phyloP scores from a whole-genome alignment of 2,329 filamentous ascomycete genomes.

The Akanthomyces uredinophilus region DNA sequence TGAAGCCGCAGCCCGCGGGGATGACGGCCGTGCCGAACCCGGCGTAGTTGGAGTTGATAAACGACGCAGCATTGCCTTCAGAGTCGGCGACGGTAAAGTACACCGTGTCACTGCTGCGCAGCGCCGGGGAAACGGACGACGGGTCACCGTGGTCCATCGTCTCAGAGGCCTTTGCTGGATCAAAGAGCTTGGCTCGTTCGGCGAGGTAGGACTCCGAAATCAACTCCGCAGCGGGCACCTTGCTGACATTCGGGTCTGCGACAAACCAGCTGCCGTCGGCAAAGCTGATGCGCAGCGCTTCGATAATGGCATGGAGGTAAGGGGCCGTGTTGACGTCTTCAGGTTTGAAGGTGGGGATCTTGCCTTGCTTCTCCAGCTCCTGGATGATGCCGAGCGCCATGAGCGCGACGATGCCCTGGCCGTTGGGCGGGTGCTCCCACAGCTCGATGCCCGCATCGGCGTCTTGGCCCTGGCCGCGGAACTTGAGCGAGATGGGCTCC shows the following conservation, averaged over 20 bases:
- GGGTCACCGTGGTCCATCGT: slow-evolving; percentile 60
- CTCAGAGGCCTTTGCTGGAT: slow-evolving; percentile 53
- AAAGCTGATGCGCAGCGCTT: slow-evolving; percentile 83
- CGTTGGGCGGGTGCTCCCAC: slow-evolving; percentile 96
- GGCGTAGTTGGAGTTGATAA: slow-evolving; percentile 93
- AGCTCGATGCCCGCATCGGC: slow-evolving; percentile 57
- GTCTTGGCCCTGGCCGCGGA: slow-evolving; percentile 55
- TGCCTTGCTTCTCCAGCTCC: slow-evolving; percentile 69
- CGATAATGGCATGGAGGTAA: slow-evolving; percentile 82
- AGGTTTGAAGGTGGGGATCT: slow-evolving; percentile 64
- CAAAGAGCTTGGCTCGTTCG: slow-evolving; percentile 57
- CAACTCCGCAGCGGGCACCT: slow-evolving; percentile 65
- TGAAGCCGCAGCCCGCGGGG: slow-evolving; percentile 82
- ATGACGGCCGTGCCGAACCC: slow-evolving; percentile 87
- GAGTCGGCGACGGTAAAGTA: slow-evolving; percentile 84
- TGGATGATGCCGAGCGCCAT: slow-evolving; percentile 93
- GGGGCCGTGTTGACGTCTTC: slow-evolving; percentile 75
- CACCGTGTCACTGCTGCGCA: slow-evolving; percentile 85
- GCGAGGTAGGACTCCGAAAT: slow-evolving; percentile 71
- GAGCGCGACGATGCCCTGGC: slow-evolving; percentile 89
- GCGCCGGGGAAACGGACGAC: slow-evolving; percentile 58
- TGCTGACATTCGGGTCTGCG: slow-evolving; percentile 68
- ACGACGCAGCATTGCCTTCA: slow-evolving; percentile 83
- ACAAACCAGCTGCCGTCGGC: slow-evolving; percentile 88
- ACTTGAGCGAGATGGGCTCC: slow-evolving; percentile 77